Conservation (phyloP, 345 rosid genomes). For the Limnanthes douglasii region DNA sequence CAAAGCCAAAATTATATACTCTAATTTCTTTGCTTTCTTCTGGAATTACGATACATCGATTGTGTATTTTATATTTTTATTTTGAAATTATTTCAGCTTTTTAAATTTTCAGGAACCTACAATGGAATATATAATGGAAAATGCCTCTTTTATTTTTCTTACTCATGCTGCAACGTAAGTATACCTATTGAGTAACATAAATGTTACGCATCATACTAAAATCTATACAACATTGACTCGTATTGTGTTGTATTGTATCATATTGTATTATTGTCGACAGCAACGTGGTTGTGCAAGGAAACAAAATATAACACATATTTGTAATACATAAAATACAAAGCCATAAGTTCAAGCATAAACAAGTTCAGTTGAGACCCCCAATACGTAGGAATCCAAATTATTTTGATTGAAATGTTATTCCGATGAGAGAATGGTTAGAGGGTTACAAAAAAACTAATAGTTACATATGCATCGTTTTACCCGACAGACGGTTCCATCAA, state of each 20-base stretch:
- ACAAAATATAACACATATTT: conserved; percentile 23
- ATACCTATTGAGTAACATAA: too few relatives aligned
- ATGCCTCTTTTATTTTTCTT: conserved; percentile 93
- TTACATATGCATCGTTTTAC: conserved; percentile 56
- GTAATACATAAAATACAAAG: conserved; percentile 33
- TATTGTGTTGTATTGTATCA: too few relatives aligned
- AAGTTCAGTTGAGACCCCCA: conserved; percentile 96
- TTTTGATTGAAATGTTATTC: conserved; percentile 46
- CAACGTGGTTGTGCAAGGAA: conserved; percentile 74
- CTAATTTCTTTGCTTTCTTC: too few relatives aligned
- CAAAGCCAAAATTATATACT: conserved; percentile 70
- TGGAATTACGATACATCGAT: too few relatives aligned
- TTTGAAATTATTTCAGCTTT: too few relatives aligned
- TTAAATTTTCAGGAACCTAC: conserved; percentile 39
- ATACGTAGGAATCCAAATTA: conserved; percentile 70
- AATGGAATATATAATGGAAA: conserved; percentile 79
- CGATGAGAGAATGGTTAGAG: conserved; percentile 24
- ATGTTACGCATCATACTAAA: too few relatives aligned
- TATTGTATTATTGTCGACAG: conserved; percentile 90
- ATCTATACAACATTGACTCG: too few relatives aligned
- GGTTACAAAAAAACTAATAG: conserved; percentile 55
- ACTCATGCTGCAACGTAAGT: conserved; percentile 72
- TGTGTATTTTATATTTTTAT: too few relatives aligned
- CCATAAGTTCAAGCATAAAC: conserved; percentile 37
- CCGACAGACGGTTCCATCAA: conserved; percentile 61